Evolutionary conservation across 2,329 filamentous ascomycete genomes (phyloP), one percentile per base, ranked within the genome.

Genomic region (Cercospora sp.): DNA sequence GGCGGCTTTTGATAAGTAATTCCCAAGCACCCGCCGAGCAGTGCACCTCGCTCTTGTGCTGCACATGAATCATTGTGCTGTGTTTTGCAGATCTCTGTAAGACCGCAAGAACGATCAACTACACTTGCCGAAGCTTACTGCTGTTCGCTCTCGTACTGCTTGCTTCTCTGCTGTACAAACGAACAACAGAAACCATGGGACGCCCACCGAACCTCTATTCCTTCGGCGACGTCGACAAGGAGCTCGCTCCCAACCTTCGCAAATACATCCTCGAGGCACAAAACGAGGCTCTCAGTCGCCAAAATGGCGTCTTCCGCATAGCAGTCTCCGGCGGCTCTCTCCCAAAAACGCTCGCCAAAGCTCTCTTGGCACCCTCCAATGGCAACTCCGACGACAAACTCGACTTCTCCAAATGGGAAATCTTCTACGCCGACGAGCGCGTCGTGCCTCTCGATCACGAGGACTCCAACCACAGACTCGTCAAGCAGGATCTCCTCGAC

Each of bases 351-450:
- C 90, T 99, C 51, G 93, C 93, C 57, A 88, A 92, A 79, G 93
- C 93, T 9, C 88, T 98, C 10, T 88, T 98, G 28, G 69, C 74
- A n/a, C 71, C 73, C 8, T 73, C 81, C 82, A 80, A 83, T 68
- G 84, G 81, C 60, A 80, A 78, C 42, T 73, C 78, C 40, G 82
- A 89, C 66, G 91, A 93, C 77, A 85, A 83, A 3, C 82, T 94
- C 73, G 85, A 91, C 75, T 97, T 96, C 81, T 84, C 86, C 78
- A 93, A 92, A 80, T 99, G 95, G 95, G 92, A 98, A 77, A 92
- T 99, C 78, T 99, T 98, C 86, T 98, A 97, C 81, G 94, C 94
- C 78, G 95, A 99, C 79, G 95, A 99, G 85, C 92, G 95, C 77
- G 92, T 92, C 74, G 95, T 98, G 63, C 91, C 95, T 23, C 89